Evolutionary conservation across 495 filamentous ascomycete genomes (phyloP), one percentile per base, ranked within the genome.

Genomic region (Podospora pseudopauciseta): DNA sequence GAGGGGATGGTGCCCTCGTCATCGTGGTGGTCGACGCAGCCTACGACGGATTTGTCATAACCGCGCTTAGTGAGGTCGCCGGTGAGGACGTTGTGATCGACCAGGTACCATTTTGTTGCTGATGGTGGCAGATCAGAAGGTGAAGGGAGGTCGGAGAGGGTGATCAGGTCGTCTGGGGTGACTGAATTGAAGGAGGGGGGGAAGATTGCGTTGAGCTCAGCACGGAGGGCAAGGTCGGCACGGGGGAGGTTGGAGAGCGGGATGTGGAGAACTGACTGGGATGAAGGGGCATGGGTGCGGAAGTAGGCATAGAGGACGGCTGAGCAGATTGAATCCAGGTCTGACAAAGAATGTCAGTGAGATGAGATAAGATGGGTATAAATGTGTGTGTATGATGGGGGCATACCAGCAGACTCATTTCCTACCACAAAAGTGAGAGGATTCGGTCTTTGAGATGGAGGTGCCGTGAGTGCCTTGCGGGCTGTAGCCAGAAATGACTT

Each of bases 21-120:
- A 0, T 86, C 88, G 75, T 98, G 96, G 78, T 99, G 95, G 76
- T 99, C 95, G 58, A 99, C 89, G 66, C 91, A 92, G n/a, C 90
- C 95, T 6, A 85, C 73, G 0, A 94, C 83, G 28, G 72, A 69
- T 19, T 74, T 67, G 39, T 58, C 67, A 57, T 76, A 80, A 6
- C 79, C 76, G 55, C 55, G 55, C 23, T 58, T 58, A 81, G 72
- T 58, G 56, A 88, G 80, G 16, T 74, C 64, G 0, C 88, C 87
- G 15, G 89, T 87, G 19, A 93, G 80, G 3, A 83, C 86, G 73
- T 98, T 98, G 85, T 97, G 96, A 79, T 99, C 95, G 1, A 99
- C 92, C 15, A 99, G 83, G 1, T 92, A 77, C 85, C 87, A 89
- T 44, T 76, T 78, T 20, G 84, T 85, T 54, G 78, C 72, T 49